These are phyloP conservation scores for Pluteus cervinus DNA, from an alignment of 768 basidiomycete species.

Conservation along the genomic window DNA sequence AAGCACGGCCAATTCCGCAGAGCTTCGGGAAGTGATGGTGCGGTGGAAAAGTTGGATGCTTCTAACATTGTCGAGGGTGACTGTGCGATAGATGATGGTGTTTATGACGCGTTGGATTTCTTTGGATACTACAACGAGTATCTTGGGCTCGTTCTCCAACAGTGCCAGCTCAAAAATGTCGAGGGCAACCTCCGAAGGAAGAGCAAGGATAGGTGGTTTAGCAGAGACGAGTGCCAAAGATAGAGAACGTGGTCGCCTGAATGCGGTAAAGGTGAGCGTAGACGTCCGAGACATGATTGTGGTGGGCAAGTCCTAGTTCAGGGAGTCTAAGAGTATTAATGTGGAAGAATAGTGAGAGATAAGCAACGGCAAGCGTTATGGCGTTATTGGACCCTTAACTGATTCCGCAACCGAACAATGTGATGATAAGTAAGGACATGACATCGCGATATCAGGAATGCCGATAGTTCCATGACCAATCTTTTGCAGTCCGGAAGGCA, in stretches of 20 bases:
- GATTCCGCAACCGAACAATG: too few relatives aligned
- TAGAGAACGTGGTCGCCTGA: constrained; percentile 11
- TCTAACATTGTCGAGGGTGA: constrained; percentile 26
- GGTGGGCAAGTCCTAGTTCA: neutral
- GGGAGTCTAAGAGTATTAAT: too few relatives aligned
- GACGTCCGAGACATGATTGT: constrained; percentile 3
- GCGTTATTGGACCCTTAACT: too few relatives aligned
- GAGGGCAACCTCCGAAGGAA: constrained; percentile 33
- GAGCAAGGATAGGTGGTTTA: constrained; percentile 20
- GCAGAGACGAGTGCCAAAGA: constrained; percentile 12
- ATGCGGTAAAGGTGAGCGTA: constrained; percentile 4
- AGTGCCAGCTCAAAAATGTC: constrained; percentile 31
- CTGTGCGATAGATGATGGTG: constrained; percentile 29
- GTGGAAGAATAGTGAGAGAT: neutral
- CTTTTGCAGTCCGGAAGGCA: too few relatives aligned
- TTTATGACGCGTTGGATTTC: constrained; percentile 25
- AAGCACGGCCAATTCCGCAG: constrained; percentile 20
- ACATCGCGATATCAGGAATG: too few relatives aligned
- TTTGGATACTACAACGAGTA: constrained; percentile 24
- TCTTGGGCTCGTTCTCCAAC: constrained; percentile 18
- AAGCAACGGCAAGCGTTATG: neutral
- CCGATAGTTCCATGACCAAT: too few relatives aligned
- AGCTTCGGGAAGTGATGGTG: constrained; percentile 21
- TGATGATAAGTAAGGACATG: too few relatives aligned
- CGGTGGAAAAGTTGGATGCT: constrained; percentile 28